A percentile compares a stretch with the other conserved stretches of the same genome.
These are phyloP conservation scores for Globisporangium orthogonon DNA, from an alignment of 352 stramenopile genomes.

Conservation along the genomic window DNA sequence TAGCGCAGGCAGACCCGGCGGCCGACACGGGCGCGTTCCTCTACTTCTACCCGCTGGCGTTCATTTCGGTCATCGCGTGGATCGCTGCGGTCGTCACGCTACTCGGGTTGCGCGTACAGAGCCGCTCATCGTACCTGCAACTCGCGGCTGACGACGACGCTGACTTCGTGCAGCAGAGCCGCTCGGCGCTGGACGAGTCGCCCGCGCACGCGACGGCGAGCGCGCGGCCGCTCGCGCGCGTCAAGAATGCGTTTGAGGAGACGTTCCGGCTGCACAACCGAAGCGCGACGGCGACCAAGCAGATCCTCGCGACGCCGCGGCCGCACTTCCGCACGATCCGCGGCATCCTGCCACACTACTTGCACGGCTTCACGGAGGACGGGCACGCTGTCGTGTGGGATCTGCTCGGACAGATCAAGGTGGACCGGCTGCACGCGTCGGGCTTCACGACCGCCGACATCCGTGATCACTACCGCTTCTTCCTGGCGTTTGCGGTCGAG, in stretches of 20 bases:
- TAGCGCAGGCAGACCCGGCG: conserved; percentile 32
- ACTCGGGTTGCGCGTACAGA: conserved; percentile 52
- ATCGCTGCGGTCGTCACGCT: conserved; percentile 63
- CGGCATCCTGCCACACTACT: conserved; percentile 66
- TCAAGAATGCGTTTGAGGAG: conserved; percentile 69
- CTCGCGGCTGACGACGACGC: conserved; percentile 50
- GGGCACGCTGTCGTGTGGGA: conserved; percentile 74
- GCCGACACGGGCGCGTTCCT: conserved; percentile 40
- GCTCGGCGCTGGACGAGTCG: conserved; percentile 22
- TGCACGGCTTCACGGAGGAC: conserved; percentile 63
- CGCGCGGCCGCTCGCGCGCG: conserved; percentile 32
- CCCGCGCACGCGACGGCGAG: conserved; percentile 11
- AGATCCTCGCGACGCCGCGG: conserved; percentile 40
- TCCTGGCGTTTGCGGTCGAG: conserved; percentile 65
- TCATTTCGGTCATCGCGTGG: conserved; percentile 68
- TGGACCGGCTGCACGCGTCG: conserved; percentile 55
- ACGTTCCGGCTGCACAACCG: conserved; percentile 44
- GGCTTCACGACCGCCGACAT: conserved; percentile 73
- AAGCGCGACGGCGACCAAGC: conserved; percentile 16
- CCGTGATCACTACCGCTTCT: conserved; percentile 70
- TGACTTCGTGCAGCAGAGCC: conserved; percentile 35
- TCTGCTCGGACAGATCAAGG: conserved; percentile 72
- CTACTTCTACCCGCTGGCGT: conserved; percentile 75
- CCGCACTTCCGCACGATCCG: conserved; percentile 72
- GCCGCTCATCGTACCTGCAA: conserved; percentile 57